Evolutionary conservation across 768 basidiomycete genomes (phyloP).

Genomic region (Tulasnella sp.): DNA sequence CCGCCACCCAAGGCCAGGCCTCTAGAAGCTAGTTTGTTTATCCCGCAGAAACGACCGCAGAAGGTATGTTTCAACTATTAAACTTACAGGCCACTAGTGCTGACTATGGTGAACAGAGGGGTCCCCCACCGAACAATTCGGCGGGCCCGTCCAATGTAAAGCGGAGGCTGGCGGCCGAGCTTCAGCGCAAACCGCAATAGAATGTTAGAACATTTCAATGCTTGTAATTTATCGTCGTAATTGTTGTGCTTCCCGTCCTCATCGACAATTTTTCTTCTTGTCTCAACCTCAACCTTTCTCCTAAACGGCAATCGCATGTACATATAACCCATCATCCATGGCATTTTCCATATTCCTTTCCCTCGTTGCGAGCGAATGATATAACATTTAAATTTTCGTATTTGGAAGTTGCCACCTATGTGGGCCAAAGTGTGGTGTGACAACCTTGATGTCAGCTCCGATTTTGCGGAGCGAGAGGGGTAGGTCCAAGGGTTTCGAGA

Average conservation of each 20-base stretch:
- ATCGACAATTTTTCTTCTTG: too few relatives aligned
- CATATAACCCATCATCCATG: neutral
- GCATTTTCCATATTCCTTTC: neutral
- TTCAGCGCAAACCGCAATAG: neutral
- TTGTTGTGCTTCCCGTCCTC: too few relatives aligned
- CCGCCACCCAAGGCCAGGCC: too few relatives aligned
- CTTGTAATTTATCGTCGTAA: too few relatives aligned
- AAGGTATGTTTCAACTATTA: too few relatives aligned
- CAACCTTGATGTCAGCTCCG: slow-evolving; percentile 51
- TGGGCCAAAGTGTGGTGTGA: slow-evolving; percentile 74
- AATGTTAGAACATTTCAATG: too few relatives aligned
- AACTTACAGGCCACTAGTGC: too few relatives aligned
- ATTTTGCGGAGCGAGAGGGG: slow-evolving; percentile 25
- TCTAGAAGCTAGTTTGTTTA: too few relatives aligned
- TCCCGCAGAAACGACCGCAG: too few relatives aligned
- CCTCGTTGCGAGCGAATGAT: neutral
- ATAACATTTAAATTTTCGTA: slow-evolving; percentile 27
- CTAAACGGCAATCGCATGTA: neutral
- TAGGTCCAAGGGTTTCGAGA: slow-evolving; percentile 69
- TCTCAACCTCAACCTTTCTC: neutral
- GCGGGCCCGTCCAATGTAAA: neutral
- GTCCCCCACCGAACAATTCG: too few relatives aligned
- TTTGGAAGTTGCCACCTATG: slow-evolving; percentile 82
- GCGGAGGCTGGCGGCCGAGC: neutral
- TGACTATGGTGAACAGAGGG: too few relatives aligned